Conservation (phyloP, 352 stramenopile species). For the Phytopythium cucurbitacearum region DNA sequence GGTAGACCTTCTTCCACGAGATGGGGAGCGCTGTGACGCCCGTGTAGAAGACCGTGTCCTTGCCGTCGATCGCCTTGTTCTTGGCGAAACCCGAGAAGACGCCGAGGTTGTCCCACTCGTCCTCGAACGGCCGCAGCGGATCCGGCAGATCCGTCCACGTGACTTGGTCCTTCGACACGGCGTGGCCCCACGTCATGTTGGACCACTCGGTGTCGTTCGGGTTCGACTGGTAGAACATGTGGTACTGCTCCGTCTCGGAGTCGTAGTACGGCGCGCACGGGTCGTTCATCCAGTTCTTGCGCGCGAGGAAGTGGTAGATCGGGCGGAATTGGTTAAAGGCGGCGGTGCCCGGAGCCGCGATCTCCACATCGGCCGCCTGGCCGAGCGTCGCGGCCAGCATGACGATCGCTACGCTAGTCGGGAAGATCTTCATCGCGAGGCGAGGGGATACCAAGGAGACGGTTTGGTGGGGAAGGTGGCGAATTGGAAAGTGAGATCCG, state of each 20-base stretch:
- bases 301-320: constrained; percentile 54
- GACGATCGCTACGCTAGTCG: constrained; percentile 3
- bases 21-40: constrained; percentile 42
- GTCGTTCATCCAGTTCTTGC: constrained; percentile 84
- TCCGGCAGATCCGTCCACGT: constrained; percentile 67
- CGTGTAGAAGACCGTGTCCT: constrained; percentile 69
- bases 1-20: constrained; percentile 44
- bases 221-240: constrained; percentile 83
- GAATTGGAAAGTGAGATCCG: too few species aligned
- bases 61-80: constrained; percentile 50
- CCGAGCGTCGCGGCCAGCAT: constrained; percentile 4
- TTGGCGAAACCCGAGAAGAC: constrained; percentile 72
- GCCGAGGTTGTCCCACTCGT: constrained; percentile 67
- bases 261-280: constrained; percentile 76
- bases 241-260: constrained; percentile 48
- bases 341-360: constrained; percentile 25
- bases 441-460: too few species aligned
- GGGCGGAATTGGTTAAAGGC: constrained; percentile 56
- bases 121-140: constrained; percentile 40
- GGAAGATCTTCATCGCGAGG: constrained; percentile 6
- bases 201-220: constrained; percentile 49
- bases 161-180: constrained; percentile 65
- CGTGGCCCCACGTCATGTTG: constrained; percentile 80
- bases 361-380: constrained; percentile 10
- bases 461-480: too few species aligned